These are phyloP conservation scores for Trypanosoma lewisi DNA, from an alignment of 208 protist genomes.

Conservation along the genomic window DNA sequence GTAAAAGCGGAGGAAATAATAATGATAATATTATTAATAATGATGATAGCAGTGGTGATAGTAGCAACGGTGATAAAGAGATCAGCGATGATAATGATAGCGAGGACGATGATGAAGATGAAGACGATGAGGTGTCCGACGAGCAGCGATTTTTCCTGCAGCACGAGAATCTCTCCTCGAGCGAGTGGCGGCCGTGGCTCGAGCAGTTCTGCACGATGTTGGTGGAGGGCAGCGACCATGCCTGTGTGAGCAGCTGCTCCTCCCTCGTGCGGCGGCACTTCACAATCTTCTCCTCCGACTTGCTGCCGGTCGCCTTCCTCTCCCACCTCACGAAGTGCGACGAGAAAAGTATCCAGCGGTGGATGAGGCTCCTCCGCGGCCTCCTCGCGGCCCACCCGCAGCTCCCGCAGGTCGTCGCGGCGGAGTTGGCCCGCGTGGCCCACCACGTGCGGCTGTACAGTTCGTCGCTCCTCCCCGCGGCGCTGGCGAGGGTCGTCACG, in stretches of 20 bases:
- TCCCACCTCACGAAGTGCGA: constrained; percentile 48
- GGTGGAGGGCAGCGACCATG: constrained; percentile 50
- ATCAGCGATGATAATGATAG: constrained; percentile 15
- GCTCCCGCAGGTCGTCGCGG: constrained; percentile 62
- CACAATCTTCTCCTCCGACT: constrained; percentile 62
- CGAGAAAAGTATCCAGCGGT: constrained; percentile 37
- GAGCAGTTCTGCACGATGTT: constrained; percentile 57
- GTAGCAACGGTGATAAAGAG: too few species aligned
- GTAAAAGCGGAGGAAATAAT: background rate
- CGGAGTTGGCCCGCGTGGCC: constrained; percentile 55
- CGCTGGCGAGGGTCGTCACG: constrained; percentile 37
- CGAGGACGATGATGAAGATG: constrained; percentile 20
- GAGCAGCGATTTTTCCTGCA: constrained; percentile 38
- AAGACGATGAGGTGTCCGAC: constrained; percentile 11
- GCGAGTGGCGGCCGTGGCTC: constrained; percentile 72
- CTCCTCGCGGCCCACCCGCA: constrained; percentile 53
- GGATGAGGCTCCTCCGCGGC: constrained; percentile 54
- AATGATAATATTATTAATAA: background rate
- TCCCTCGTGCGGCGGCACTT: constrained; percentile 55
- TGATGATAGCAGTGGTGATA: background rate
- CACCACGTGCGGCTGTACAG: constrained; percentile 63
- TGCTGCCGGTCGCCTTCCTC: constrained; percentile 70
- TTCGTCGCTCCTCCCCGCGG: constrained; percentile 43
- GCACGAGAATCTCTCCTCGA: constrained; percentile 37
- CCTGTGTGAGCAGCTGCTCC: constrained; percentile 58